phyloP scores from a whole-genome alignment of 495 filamentous ascomycete species.

The Talaromyces proteolyticus region DNA sequence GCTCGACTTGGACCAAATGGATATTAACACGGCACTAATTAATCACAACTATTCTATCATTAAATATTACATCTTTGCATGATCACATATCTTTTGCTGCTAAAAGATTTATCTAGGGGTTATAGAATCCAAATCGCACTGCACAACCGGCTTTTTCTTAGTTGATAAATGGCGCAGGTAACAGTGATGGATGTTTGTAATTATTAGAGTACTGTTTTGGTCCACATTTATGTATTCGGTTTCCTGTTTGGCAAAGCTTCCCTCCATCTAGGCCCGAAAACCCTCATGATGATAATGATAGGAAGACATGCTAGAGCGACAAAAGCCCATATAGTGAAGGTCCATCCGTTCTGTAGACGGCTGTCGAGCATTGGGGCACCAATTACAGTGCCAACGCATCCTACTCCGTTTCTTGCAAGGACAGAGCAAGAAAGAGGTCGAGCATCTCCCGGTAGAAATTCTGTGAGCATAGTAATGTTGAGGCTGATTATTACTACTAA shows the following conservation, averaged over 20 bases:
- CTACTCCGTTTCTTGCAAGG: slow-evolving; percentile 68
- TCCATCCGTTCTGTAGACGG: slow-evolving; percentile 65
- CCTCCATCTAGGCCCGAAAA: slow-evolving; percentile 62
- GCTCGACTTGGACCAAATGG: no score
- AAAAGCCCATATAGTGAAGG: slow-evolving; percentile 62
- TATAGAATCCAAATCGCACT: no score
- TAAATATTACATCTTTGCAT: no score
- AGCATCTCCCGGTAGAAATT: slow-evolving; percentile 65
- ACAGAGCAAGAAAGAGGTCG: slow-evolving; percentile 51
- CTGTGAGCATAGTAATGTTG: slow-evolving; percentile 66
- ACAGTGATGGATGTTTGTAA: no score
- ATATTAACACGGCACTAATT: no score
- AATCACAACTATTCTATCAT: no score
- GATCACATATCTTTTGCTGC: no score
- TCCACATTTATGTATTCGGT: not conserved
- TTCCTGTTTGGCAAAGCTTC: slow-evolving; percentile 1
- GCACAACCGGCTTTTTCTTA: no score
- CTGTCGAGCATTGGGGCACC: slow-evolving; percentile 59
- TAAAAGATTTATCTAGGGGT: no score
- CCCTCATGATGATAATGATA: slow-evolving; percentile 62
- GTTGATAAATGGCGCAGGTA: no score
- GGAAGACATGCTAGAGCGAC: slow-evolving; percentile 40
- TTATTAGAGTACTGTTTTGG: no score
- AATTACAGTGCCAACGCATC: slow-evolving; percentile 57
- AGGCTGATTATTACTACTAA: slow-evolving; percentile 72